These are phyloP conservation scores for Moesziomyces globuligerus DNA, from an alignment of 1,284 basidiomycete genomes.

Conservation along the genomic window DNA sequence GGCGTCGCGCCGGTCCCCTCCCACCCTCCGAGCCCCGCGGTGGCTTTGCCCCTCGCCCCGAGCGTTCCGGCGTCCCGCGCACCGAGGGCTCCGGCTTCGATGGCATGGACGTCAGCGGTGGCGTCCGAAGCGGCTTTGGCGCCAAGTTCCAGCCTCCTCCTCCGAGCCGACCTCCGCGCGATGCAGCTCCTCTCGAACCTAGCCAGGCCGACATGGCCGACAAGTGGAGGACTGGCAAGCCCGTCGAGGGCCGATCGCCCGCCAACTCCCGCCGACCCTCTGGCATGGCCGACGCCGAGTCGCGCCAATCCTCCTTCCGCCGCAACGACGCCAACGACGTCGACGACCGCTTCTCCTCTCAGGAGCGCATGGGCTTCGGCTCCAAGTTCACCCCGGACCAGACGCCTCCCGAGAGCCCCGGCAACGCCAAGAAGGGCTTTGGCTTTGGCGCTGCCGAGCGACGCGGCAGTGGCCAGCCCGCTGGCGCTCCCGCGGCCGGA, in stretches of 20 bases:
- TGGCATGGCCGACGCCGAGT: slow-evolving; percentile 32
- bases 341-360: slow-evolving; percentile 54
- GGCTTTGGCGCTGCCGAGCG: slow-evolving; percentile 52
- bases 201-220: slow-evolving; percentile 57
- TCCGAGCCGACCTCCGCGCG: slow-evolving; percentile 44
- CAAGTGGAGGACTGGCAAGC: slow-evolving; percentile 66
- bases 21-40: slow-evolving; percentile 51
- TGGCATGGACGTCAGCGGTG: slow-evolving; percentile 60
- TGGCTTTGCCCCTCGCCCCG: slow-evolving; percentile 44
- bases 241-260: slow-evolving; percentile 44
- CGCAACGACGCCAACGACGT: slow-evolving; percentile 56
- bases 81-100: slow-evolving; percentile 57
- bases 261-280: slow-evolving; percentile 42
- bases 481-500: slow-evolving; percentile 12
- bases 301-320: slow-evolving; percentile 32
- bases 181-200: slow-evolving; percentile 51
- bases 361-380: slow-evolving; percentile 64
- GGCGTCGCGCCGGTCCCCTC: slow-evolving; percentile 88
- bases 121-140: slow-evolving; percentile 63
- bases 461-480: slow-evolving; percentile 21
- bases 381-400: slow-evolving; percentile 56
- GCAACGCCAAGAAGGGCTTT: slow-evolving; percentile 48
- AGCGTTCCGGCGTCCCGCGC: slow-evolving; percentile 40
- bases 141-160: slow-evolving; percentile 51
- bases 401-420: slow-evolving; percentile 56